Percentiles rank a stretch among this genome's conserved stretches.
phyloP scores from a whole-genome alignment of 129 eudicot species.

The Helianthus tuberosus region DNA sequence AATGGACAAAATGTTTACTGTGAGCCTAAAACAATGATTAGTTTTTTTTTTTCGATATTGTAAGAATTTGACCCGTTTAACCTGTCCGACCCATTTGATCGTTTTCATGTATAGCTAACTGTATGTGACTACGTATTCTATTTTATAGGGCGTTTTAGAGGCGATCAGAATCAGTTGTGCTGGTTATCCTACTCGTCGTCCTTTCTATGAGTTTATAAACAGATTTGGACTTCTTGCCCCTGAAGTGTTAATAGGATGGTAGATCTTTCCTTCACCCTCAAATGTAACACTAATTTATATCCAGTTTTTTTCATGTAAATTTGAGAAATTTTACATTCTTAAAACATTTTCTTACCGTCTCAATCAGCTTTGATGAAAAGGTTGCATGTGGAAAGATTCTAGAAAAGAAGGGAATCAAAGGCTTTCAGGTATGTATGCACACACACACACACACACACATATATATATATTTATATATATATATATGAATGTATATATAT shows the following conservation, averaged over 20 bases:
- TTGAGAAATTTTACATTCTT: slow-evolving; percentile 3
- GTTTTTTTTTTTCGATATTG: slow-evolving; percentile 4
- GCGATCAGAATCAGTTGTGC: slow-evolving; percentile 99
- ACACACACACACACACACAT: no score
- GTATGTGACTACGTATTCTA: slow-evolving; percentile 3
- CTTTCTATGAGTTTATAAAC: slow-evolving; percentile 91
- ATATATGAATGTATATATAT: neutral
- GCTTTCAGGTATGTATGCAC: slow-evolving; percentile 69
- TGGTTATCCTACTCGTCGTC: slow-evolving; percentile 97
- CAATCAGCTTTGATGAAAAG: slow-evolving; percentile 85
- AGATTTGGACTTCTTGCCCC: slow-evolving; percentile 98
- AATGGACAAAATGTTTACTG: neutral
- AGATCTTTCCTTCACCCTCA: slow-evolving; percentile 40
- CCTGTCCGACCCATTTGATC: neutral
- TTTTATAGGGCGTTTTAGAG: slow-evolving; percentile 89
- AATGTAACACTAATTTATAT: slow-evolving; percentile 20
- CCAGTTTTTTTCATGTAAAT: neutral
- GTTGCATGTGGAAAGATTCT: slow-evolving; percentile 74
- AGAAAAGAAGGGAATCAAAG: slow-evolving; percentile 88
- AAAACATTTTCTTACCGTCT: slow-evolving; percentile 22
- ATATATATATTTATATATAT: neutral
- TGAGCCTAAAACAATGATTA: neutral
- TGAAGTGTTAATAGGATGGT: slow-evolving; percentile 73
- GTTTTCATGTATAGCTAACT: slow-evolving; percentile 1
- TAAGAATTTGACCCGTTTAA: neutral